Evolutionary conservation across 2,329 filamentous ascomycete genomes (phyloP).

Genomic region (Sphaerostilbella broomeana): DNA sequence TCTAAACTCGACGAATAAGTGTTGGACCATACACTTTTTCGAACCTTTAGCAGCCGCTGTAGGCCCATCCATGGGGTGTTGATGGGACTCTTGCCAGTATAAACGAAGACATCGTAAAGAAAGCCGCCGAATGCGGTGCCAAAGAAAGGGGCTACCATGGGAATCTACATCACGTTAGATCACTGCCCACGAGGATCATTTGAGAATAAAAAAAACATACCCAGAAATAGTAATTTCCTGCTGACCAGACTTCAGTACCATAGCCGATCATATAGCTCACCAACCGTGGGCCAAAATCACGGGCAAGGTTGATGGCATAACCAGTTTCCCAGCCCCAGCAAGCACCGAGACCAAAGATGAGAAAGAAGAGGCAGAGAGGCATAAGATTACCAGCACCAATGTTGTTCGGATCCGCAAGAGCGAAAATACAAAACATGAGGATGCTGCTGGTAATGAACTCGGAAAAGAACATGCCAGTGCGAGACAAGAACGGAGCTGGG

Average conservation of each 20-base stretch:
- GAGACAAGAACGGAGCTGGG: slow-evolving; percentile 59
- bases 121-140: slow-evolving; percentile 59
- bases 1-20: slow-evolving; percentile 20
- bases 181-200: slow-evolving; percentile 7
- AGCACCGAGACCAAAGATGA: slow-evolving; percentile 66
- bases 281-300: slow-evolving; percentile 64
- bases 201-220: slow-evolving; percentile 31
- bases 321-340: slow-evolving; percentile 73
- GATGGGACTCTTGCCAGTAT: slow-evolving; percentile 62
- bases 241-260: slow-evolving; percentile 58
- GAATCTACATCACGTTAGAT: slow-evolving; percentile 42
- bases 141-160: slow-evolving; percentile 64
- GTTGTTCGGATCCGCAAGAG: slow-evolving; percentile 53
- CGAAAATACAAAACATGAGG: slow-evolving; percentile 66
- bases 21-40: slow-evolving; percentile 32
- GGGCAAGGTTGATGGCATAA: slow-evolving; percentile 67
- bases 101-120: slow-evolving; percentile 62
- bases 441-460: slow-evolving; percentile 63
- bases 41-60: slow-evolving; percentile 38
- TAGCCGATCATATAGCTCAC: slow-evolving; percentile 64
- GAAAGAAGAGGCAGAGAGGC: slow-evolving; percentile 60
- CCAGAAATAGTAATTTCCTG: slow-evolving; percentile 68
- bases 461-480: slow-evolving; percentile 61
- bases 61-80: slow-evolving; percentile 62
- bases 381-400: slow-evolving; percentile 49